Conservation (phyloP, 192 early-diverging fungal genomes). For the Podila verticillata region DNA sequence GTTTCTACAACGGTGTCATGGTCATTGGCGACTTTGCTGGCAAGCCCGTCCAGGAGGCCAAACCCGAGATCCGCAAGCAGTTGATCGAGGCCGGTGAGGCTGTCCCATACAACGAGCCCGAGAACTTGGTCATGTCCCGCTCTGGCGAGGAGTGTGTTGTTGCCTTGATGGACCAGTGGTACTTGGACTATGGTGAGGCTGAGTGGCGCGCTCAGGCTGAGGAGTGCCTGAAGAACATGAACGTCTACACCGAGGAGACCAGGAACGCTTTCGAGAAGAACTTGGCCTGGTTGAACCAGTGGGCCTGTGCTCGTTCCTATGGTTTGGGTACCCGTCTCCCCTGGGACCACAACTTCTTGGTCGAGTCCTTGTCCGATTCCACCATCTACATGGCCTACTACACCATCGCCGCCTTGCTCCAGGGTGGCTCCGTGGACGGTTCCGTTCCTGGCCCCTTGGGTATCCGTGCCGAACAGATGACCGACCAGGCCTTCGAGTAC, state of each 20-base stretch:
- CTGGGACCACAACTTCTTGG: constrained; percentile 92
- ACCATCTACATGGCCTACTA: constrained; percentile 99
- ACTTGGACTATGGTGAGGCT: constrained; percentile 95
- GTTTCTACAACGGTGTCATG: constrained; percentile 94
- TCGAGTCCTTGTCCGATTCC: constrained; percentile 97
- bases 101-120: constrained; percentile 96
- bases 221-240: constrained; percentile 82
- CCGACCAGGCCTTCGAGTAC: constrained; percentile 92
- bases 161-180: constrained; percentile 97
- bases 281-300: constrained; percentile 93
- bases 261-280: constrained; percentile 86
- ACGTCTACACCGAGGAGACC: constrained; percentile 84
- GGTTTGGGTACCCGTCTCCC: constrained; percentile 94
- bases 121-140: constrained; percentile 90
- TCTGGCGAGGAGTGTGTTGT: constrained; percentile 98
- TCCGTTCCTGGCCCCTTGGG: constrained; percentile 77
- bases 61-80: constrained; percentile 79
- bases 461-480: constrained; percentile 88
- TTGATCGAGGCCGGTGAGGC: constrained; percentile 78
- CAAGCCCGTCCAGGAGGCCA: constrained; percentile 90
- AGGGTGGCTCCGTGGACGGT: constrained; percentile 87
- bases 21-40: constrained; percentile 85
- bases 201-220: constrained; percentile 82
- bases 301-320: constrained; percentile 96
- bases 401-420: constrained; percentile 93